Evolutionary conservation across 2,329 filamentous ascomycete genomes (phyloP).

Genomic region (Hypomyces rosellus): DNA sequence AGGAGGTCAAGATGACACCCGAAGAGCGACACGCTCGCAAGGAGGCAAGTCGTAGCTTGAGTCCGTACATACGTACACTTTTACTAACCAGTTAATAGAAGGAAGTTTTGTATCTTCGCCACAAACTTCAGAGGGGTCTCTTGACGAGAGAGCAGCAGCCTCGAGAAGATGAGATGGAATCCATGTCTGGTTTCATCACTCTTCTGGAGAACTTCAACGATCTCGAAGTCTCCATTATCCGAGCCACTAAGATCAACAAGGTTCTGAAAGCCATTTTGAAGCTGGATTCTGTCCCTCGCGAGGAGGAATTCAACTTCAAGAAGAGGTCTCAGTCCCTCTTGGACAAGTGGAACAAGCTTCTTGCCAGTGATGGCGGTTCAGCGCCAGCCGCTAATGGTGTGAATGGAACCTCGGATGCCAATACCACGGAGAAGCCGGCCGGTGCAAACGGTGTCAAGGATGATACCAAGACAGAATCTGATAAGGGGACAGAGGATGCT

Average conservation of each 20-base stretch:
- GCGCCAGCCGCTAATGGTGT: constrained; percentile 39
- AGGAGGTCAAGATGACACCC: constrained; percentile 51
- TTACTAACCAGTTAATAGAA: constrained; percentile 44
- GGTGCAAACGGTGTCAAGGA: constrained; percentile 37
- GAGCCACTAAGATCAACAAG: constrained; percentile 95
- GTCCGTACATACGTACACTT: background rate
- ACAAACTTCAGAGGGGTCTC: constrained; percentile 92
- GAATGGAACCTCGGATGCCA: constrained; percentile 36
- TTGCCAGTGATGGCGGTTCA: constrained; percentile 51
- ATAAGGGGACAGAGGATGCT: constrained; percentile 28
- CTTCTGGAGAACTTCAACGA: constrained; percentile 76
- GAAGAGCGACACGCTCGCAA: constrained; percentile 55
- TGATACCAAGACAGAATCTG: constrained; percentile 29
- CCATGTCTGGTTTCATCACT: constrained; percentile 68
- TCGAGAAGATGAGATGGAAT: constrained; percentile 77
- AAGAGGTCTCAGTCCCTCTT: constrained; percentile 71
- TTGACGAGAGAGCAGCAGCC: constrained; percentile 76
- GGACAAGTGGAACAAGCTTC: constrained; percentile 81
- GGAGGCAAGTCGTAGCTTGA: constrained; percentile 38
- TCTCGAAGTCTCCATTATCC: constrained; percentile 83
- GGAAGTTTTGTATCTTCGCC: constrained; percentile 85
- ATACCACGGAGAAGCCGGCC: constrained; percentile 35
- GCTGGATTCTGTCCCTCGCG: constrained; percentile 74
- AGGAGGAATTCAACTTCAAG: constrained; percentile 88
- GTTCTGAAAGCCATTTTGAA: constrained; percentile 93